Evolutionary conservation across 2,329 filamentous ascomycete species (phyloP), one percentile per base, ranked within the genome.

Genomic region (Fusarium sp.): DNA sequence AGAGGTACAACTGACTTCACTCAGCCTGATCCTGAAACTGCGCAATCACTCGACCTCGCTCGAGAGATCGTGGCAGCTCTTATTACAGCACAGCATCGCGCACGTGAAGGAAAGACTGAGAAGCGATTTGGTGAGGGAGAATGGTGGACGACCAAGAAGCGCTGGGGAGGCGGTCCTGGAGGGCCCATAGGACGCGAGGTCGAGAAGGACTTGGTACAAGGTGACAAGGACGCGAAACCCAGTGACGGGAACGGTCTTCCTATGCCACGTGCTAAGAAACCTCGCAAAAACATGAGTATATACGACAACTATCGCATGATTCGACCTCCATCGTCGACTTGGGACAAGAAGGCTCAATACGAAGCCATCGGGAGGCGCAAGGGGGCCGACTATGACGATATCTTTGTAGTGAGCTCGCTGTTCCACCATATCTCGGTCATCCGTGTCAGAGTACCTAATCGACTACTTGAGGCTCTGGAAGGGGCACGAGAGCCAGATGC

Each of bases 261-360:
- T 36, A 38, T 67, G 63, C 79, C 77, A 10, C 72, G 77, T 9
- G 79, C 76, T 41, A 89, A 89, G 79, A 89, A 86, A 70, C 80
- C 86, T 42, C 86, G 88, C 67, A 90, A 88, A 79, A 89, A 85
- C 58, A 81, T 89, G 79, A 86, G 85, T 69, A 85, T 91, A 53
- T 92, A 91, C 78, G 90, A 92, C 78, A 88, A 85, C 74, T 92
- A 92, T 80, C 87, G 90, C 64, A 90, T 89, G 85, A 84, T 92
- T 50, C 85, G 88, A 5, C 88, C 87, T 14, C 90, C 90, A 0
- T 81, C 87, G 15, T 82, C 85, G 12, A 87, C 85, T 28, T 92
- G 90, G 90, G 90, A 92, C 76, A 84, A 83, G 66, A 90, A 90
- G 81, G 85, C 87, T 36, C 83, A 85, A 39, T 92, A 91, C 77